Evolutionary conservation across 164 flowering plant species (phyloP).

Genomic region (Tetrastigma voinierianum): DNA sequence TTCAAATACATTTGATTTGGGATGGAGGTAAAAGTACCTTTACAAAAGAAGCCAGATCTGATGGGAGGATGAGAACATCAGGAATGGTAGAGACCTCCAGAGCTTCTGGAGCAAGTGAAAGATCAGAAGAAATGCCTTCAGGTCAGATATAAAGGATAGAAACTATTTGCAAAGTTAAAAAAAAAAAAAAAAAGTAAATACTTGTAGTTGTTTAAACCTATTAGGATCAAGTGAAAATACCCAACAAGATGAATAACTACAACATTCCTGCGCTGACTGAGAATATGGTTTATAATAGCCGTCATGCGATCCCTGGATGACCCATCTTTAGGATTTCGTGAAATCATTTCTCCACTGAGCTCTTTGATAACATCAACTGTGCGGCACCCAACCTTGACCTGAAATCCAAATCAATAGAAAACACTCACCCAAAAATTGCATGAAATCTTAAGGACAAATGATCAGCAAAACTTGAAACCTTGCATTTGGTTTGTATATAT

Average conservation of each 20-base stretch:
- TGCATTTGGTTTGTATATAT: too few species aligned
- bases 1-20: not conserved
- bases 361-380: constrained; percentile 83
- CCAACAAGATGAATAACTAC: not conserved
- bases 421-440: not conserved
- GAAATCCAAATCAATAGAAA: constrained; percentile 17
- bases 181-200: not conserved
- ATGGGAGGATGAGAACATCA: constrained; percentile 79
- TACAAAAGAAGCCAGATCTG: constrained; percentile 83
- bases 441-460: too few species aligned
- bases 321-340: constrained; percentile 59
- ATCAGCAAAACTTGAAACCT: not conserved
- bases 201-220: not conserved
- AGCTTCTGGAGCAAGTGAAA: constrained; percentile 82
- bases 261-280: constrained; percentile 73
- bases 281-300: constrained; percentile 74
- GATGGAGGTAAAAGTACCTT: constrained; percentile 46
- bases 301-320: constrained; percentile 67
- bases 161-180: constrained; percentile 46
- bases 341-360: constrained; percentile 85
- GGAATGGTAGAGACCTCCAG: constrained; percentile 65
- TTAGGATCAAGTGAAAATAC: not conserved
- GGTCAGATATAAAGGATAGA: constrained; percentile 94
- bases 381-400: constrained; percentile 88
- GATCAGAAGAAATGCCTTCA: constrained; percentile 79